Percentiles rank a stretch among this genome's conserved stretches.
Evolutionary conservation across 73 alveolate genomes (phyloP).

Genomic region (Blepharisma stoltei): DNA sequence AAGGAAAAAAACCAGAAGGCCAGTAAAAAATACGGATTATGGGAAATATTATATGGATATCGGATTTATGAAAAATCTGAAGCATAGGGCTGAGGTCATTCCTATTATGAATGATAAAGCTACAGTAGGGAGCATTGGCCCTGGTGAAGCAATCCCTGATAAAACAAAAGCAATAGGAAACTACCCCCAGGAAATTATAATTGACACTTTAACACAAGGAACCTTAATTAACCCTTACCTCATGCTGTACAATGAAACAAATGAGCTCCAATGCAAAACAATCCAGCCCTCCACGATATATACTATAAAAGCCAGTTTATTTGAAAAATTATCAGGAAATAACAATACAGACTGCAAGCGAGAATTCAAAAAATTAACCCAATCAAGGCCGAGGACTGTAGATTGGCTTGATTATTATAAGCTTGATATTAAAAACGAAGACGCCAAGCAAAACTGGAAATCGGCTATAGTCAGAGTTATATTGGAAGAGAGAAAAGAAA

Average conservation of each 20-base stretch:
- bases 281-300: background rate
- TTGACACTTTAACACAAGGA: background rate
- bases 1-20: background rate
- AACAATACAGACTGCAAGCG: background rate
- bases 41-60: background rate
- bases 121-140: background rate
- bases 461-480: conserved; percentile 1
- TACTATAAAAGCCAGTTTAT: background rate
- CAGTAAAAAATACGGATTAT: background rate
- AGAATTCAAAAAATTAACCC: background rate
- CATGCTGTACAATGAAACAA: background rate
- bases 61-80: background rate
- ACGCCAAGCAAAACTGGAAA: background rate
- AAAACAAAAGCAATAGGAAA: conserved; percentile 8
- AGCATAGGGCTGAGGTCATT: background rate
- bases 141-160: background rate
- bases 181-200: conserved; percentile 22
- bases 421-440: background rate
- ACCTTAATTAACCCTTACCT: background rate
- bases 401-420: background rate
- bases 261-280: background rate
- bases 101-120: background rate
- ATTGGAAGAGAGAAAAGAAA: background rate
- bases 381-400: background rate
- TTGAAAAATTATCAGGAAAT: background rate